Evolutionary conservation across 805 yeast species (phyloP).

Genomic region (Clavispora phyllophila): DNA sequence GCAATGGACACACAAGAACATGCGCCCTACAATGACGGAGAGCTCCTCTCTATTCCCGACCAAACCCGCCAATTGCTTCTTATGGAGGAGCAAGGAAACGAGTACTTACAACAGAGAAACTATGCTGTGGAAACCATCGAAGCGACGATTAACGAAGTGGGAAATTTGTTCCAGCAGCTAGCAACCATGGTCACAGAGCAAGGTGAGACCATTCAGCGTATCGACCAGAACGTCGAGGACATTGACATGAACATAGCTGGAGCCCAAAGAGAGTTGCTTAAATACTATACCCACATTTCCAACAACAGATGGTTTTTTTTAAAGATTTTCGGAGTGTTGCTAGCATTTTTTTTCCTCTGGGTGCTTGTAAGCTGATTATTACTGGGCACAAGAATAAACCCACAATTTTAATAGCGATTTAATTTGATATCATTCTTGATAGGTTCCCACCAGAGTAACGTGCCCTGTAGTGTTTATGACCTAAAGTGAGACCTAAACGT

Average conservation of each 20-base stretch:
- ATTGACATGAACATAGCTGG: slow-evolving; percentile 84
- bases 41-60: slow-evolving; percentile 68
- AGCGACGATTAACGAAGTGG: slow-evolving; percentile 95
- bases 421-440: neutral
- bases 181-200: slow-evolving; percentile 98
- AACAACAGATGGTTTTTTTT: slow-evolving; percentile 90
- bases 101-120: slow-evolving; percentile 77
- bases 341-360: slow-evolving; percentile 73
- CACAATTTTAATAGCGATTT: neutral
- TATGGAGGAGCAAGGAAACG: slow-evolving; percentile 75
- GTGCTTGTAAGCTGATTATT: slow-evolving; percentile 58
- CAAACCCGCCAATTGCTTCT: slow-evolving; percentile 75
- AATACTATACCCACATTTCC: slow-evolving; percentile 81
- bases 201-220: slow-evolving; percentile 92
- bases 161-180: slow-evolving; percentile 86
- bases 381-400: neutral
- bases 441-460: too few relatives aligned
- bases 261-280: slow-evolving; percentile 89
- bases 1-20: slow-evolving; percentile 20
- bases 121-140: slow-evolving; percentile 95
- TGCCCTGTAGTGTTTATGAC: neutral
- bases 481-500: too few relatives aligned
- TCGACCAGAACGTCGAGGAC: slow-evolving; percentile 92
- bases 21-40: slow-evolving; percentile 24
- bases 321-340: slow-evolving; percentile 81